These are phyloP conservation scores for Phytophthora pistaciae DNA, from an alignment of 352 stramenopile genomes.

Conservation along the genomic window DNA sequence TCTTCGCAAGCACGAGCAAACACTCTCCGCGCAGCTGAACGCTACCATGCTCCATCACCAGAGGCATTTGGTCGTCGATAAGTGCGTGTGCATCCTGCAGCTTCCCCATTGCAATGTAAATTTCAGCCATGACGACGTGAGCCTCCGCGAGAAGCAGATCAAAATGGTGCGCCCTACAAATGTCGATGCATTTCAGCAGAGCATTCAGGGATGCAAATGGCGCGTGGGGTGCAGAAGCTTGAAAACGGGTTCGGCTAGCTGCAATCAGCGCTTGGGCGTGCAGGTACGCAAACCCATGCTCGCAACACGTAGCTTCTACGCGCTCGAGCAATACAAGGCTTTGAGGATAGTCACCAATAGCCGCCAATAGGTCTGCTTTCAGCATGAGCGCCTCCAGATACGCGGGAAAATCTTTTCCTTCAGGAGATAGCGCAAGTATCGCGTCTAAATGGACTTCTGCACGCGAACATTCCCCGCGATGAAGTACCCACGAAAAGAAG, in stretches of 20 bases:
- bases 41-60: conserved; percentile 74
- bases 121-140: conserved; percentile 70
- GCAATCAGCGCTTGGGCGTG: conserved; percentile 62
- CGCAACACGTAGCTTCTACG: conserved; percentile 50
- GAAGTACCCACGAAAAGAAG: conserved; percentile 62
- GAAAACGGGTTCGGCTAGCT: conserved; percentile 46
- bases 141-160: conserved; percentile 67
- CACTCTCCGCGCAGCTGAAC: conserved; percentile 65
- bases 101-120: conserved; percentile 71
- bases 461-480: conserved; percentile 50
- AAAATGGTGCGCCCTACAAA: conserved; percentile 62
- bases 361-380: conserved; percentile 41
- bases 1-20: conserved; percentile 67
- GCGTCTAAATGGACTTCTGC: conserved; percentile 55
- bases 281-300: conserved; percentile 55
- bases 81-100: conserved; percentile 52
- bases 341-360: conserved; percentile 41
- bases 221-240: conserved; percentile 45
- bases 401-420: conserved; percentile 52
- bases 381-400: conserved; percentile 55
- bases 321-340: conserved; percentile 52
- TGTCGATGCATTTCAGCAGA: conserved; percentile 51
- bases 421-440: conserved; percentile 53
- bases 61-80: conserved; percentile 65
- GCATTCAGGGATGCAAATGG: conserved; percentile 59